These are phyloP conservation scores for Globisporangium nagaii DNA, from an alignment of 352 stramenopile species.

Conservation along the genomic window DNA sequence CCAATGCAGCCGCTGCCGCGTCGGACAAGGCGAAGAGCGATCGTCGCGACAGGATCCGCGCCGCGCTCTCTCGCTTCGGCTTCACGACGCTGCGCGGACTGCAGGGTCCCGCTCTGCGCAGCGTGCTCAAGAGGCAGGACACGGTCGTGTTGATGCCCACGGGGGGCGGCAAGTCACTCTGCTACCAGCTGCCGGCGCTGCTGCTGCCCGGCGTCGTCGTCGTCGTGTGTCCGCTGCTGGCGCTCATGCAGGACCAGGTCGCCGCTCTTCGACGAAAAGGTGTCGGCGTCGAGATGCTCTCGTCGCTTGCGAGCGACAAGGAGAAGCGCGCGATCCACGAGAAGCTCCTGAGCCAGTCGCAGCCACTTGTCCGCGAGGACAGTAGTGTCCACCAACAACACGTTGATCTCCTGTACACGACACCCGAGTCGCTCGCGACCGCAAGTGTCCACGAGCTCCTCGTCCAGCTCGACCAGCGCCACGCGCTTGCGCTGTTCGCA, in stretches of 20 bases:
- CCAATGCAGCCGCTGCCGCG: too few species aligned
- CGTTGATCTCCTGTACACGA: conserved; percentile 83
- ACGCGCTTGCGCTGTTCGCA: conserved; percentile 46
- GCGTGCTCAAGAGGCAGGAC: conserved; percentile 37
- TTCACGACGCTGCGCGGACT: conserved; percentile 37
- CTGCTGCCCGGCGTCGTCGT: conserved; percentile 72
- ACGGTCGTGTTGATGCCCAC: conserved; percentile 94
- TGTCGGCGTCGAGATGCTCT: conserved; percentile 52
- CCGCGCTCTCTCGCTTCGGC: conserved; percentile 36
- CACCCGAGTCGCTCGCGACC: conserved; percentile 74
- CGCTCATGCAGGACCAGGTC: conserved; percentile 90
- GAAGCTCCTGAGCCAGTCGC: conserved; percentile 17
- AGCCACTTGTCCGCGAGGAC: background rate
- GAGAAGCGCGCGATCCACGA: conserved; percentile 24
- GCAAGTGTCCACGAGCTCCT: conserved; percentile 45
- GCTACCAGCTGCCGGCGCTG: conserved; percentile 91
- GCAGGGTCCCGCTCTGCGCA: conserved; percentile 35
- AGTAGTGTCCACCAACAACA: background rate
- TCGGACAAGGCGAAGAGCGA: conserved; percentile 22
- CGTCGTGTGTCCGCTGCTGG: conserved; percentile 85
- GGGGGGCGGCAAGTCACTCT: conserved; percentile 96
- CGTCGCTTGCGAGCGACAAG: conserved; percentile 31
- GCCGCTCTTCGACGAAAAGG: conserved; percentile 35
- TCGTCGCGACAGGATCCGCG: conserved; percentile 40
- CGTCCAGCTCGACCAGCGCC: conserved; percentile 15